phyloP scores from a whole-genome alignment of 208 protist species.

The Acanthamoeba quina region DNA sequence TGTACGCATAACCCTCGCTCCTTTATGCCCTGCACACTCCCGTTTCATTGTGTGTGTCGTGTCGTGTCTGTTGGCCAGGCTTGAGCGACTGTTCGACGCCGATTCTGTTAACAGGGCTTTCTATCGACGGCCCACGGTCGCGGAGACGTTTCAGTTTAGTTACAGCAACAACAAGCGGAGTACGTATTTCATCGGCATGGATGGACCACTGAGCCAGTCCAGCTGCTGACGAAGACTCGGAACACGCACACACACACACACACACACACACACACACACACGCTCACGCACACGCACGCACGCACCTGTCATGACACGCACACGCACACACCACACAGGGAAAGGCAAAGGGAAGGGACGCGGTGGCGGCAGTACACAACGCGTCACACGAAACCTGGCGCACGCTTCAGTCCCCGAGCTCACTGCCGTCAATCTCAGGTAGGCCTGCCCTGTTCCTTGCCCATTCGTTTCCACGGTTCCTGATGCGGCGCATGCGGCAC shows the following conservation, averaged over 20 bases:
- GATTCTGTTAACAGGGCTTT: slow-evolving; percentile 46
- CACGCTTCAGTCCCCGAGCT: slow-evolving; percentile 23
- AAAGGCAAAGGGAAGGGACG: background rate
- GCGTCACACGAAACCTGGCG: background rate
- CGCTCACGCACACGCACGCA: background rate
- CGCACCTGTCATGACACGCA: too few species aligned
- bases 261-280: background rate
- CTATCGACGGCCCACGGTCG: background rate
- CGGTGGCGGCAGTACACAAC: background rate
- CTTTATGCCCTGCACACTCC: background rate
- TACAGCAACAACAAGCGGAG: slow-evolving; percentile 26
- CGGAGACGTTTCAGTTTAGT: background rate
- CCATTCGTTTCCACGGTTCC: background rate
- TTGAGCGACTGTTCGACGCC: slow-evolving; percentile 12
- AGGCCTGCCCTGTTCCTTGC: background rate
- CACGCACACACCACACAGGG: background rate
- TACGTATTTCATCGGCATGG: background rate
- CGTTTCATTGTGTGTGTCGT: too few species aligned
- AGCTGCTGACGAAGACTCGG: too few species aligned
- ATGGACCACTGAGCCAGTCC: too few species aligned
- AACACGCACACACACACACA: background rate
- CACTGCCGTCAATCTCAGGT: background rate
- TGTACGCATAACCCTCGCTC: background rate
- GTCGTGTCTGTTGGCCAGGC: background rate
- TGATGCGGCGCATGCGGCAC: too few species aligned